A percentile compares a stretch with the other conserved stretches of the same genome.
phyloP scores from a whole-genome alignment of 768 basidiomycete species.

The Lyophyllum atratum region DNA sequence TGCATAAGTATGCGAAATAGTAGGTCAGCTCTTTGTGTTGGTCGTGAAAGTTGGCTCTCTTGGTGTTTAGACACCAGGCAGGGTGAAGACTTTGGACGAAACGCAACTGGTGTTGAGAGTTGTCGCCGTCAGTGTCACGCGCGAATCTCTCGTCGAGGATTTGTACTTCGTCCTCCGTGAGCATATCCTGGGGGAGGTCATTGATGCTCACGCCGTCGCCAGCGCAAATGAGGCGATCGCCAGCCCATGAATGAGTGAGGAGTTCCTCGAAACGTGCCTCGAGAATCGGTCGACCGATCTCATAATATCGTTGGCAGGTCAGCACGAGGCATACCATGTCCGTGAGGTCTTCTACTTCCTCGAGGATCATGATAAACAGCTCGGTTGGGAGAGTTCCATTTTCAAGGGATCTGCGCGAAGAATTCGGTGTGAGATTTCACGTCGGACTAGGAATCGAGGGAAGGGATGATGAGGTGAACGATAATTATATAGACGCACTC shows the following conservation, averaged over 20 bases:
- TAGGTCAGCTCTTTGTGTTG: too few species aligned
- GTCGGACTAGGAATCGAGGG: background rate
- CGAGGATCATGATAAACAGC: background rate
- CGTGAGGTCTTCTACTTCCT: background rate
- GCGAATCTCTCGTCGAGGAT: background rate
- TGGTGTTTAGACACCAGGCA: too few species aligned
- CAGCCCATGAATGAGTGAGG: constrained; percentile 15
- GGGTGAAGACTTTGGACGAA: too few species aligned
- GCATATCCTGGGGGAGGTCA: constrained; percentile 6
- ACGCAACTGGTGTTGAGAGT: background rate
- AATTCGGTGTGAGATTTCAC: too few species aligned
- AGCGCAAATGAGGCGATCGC: constrained; percentile 22
- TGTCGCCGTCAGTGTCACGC: too few species aligned
- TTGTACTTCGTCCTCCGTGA: constrained; percentile 3
- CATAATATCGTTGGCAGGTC: constrained; percentile 3
- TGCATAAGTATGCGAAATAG: too few species aligned
- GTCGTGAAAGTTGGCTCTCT: too few species aligned
- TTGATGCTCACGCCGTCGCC: constrained; percentile 11
- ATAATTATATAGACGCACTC: background rate
- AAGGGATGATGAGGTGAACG: background rate
- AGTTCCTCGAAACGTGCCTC: background rate
- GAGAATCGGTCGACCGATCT: constrained; percentile 2
- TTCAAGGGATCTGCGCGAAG: background rate
- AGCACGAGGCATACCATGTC: background rate
- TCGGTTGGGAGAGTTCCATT: background rate